phyloP scores from a whole-genome alignment of 768 basidiomycete species.

The Termitomyces eurrhizus region DNA sequence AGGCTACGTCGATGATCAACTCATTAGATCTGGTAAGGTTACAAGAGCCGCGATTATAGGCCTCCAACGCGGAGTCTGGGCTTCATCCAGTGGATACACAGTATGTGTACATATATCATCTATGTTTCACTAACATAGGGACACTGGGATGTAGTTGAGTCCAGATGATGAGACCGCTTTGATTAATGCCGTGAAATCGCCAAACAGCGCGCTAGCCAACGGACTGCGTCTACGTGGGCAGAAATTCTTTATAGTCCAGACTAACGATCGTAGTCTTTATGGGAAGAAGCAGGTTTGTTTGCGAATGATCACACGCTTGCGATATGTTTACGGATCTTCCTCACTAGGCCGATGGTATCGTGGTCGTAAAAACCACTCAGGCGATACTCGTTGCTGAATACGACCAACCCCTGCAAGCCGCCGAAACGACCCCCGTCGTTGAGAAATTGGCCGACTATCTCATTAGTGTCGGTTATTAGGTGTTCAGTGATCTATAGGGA shows the following conservation, averaged over 20 bases:
- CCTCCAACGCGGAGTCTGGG: conserved; percentile 75
- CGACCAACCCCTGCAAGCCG: conserved; percentile 53
- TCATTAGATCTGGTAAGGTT: conserved; percentile 72
- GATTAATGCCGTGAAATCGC: conserved; percentile 41
- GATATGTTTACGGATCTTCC: neutral
- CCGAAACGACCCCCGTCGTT: conserved; percentile 63
- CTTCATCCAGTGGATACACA: conserved; percentile 50
- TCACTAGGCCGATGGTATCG: conserved; percentile 64
- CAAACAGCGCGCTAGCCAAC: conserved; percentile 36
- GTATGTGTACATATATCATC: conserved; percentile 34
- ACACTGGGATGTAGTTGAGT: conserved; percentile 44
- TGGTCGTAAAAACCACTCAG: conserved; percentile 77
- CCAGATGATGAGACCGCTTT: conserved; percentile 61
- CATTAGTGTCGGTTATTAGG: conserved; percentile 52
- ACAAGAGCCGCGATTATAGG: conserved; percentile 77
- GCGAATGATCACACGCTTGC: neutral
- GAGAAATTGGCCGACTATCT: conserved; percentile 79
- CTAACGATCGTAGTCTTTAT: conserved; percentile 51
- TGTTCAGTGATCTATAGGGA: conserved; percentile 4
- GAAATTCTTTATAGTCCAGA: conserved; percentile 73
- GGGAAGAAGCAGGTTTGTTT: conserved; percentile 72
- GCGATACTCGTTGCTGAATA: conserved; percentile 86
- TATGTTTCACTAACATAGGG: conserved; percentile 2
- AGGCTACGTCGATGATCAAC: conserved; percentile 83
- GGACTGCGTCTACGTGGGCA: conserved; percentile 63